phyloP scores from a whole-genome alignment of 1,139 yeast genomes.

The Ogataea hybrid region DNA sequence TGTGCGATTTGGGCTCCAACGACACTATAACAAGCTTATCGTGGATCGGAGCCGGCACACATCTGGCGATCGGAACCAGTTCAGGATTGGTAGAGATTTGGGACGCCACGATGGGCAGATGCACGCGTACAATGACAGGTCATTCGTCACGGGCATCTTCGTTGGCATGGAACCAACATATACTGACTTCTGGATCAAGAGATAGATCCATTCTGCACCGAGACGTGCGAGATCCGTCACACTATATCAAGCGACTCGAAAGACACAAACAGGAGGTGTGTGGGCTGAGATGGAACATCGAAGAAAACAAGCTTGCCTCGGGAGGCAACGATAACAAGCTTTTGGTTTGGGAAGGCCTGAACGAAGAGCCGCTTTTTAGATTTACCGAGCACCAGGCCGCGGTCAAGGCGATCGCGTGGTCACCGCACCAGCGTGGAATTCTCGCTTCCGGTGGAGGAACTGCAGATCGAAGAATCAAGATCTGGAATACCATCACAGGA shows the following conservation, averaged over 20 bases:
- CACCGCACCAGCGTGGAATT: conserved; percentile 93
- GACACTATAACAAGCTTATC: conserved; percentile 79
- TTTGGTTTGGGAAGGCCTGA: conserved; percentile 83
- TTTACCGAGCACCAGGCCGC: conserved; percentile 91
- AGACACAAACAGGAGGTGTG: conserved; percentile 91
- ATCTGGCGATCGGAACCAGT: conserved; percentile 87
- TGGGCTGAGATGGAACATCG: conserved; percentile 91
- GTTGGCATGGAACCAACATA: conserved; percentile 92
- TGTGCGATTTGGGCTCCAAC: conserved; percentile 62
- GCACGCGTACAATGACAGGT: conserved; percentile 90
- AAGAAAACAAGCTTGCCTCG: conserved; percentile 82
- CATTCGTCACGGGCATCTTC: conserved; percentile 84
- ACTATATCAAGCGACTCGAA: conserved; percentile 67
- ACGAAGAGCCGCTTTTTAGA: conserved; percentile 64
- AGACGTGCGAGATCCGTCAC: conserved; percentile 87
- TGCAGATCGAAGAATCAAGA: conserved; percentile 84
- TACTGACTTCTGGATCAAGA: conserved; percentile 82
- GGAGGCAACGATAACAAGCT: conserved; percentile 93
- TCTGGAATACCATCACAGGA: conserved; percentile 91
- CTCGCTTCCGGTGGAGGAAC: conserved; percentile 98
- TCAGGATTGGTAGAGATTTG: conserved; percentile 90
- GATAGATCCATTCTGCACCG: conserved; percentile 84
- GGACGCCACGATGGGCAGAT: conserved; percentile 86
- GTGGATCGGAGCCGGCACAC: conserved; percentile 96
- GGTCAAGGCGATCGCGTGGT: conserved; percentile 96